These are phyloP conservation scores for Peniophora sp. DNA, from an alignment of 1,284 basidiomycete species.

Conservation along the genomic window DNA sequence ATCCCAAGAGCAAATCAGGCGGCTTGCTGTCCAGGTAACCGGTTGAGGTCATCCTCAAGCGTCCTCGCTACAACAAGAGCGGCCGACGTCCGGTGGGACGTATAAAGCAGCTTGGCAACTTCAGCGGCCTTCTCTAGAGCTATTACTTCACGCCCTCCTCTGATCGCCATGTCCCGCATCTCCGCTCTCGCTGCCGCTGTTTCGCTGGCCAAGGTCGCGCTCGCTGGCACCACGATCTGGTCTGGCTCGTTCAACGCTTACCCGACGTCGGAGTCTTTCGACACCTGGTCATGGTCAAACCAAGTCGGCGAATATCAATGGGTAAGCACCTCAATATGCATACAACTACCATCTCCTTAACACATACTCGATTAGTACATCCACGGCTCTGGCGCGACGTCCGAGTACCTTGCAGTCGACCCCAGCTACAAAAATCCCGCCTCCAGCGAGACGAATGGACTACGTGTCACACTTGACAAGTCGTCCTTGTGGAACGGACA, in stretches of 20 bases:
- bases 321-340: conserved; percentile 21
- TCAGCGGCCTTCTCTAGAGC: too few relatives aligned
- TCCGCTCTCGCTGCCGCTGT: conserved; percentile 13
- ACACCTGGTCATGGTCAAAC: conserved; percentile 53
- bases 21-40: too few relatives aligned
- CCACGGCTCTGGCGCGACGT: conserved; percentile 45
- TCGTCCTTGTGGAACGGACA: conserved; percentile 47
- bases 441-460: conserved; percentile 41
- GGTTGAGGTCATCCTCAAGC: too few relatives aligned
- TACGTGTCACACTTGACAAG: conserved; percentile 49
- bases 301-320: conserved; percentile 53
- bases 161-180: conserved; percentile 13
- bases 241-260: conserved; percentile 45
- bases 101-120: too few relatives aligned
- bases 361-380: conserved; percentile 38
- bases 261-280: conserved; percentile 38
- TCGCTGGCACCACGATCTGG: conserved; percentile 45
- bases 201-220: conserved; percentile 23
- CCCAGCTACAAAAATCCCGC: conserved; percentile 57
- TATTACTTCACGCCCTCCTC: too few relatives aligned
- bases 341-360: neutral
- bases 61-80: too few relatives aligned
- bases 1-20: too few relatives aligned
- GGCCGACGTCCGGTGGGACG: too few relatives aligned
- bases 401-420: conserved; percentile 45